These are phyloP conservation scores for Cercospora nicotianae DNA, from an alignment of 2,329 filamentous ascomycete genomes.

Conservation along the genomic window DNA sequence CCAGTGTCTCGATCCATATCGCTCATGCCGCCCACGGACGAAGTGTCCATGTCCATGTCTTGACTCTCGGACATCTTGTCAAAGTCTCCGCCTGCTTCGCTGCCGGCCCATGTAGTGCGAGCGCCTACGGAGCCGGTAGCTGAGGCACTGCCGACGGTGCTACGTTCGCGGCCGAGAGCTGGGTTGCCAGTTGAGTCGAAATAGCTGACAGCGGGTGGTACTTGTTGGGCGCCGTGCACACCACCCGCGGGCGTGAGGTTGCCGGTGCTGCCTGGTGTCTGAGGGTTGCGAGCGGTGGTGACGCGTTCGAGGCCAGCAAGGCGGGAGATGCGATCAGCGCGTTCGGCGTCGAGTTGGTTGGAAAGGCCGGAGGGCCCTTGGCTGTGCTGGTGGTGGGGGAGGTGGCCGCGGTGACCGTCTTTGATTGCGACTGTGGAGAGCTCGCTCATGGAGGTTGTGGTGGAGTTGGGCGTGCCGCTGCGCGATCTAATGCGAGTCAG, in stretches of 20 bases:
- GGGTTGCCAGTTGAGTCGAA: conserved; percentile 74
- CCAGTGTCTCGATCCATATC: conserved; percentile 67
- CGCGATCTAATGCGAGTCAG: conserved; percentile 25
- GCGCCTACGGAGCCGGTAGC: conserved; percentile 78
- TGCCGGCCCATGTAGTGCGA: conserved; percentile 67
- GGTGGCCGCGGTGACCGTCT: conserved; percentile 85
- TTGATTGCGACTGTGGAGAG: conserved; percentile 95
- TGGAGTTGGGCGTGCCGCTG: conserved; percentile 89
- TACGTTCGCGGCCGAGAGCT: conserved; percentile 69
- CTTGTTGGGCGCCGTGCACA: conserved; percentile 11
- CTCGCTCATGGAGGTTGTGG: conserved; percentile 86
- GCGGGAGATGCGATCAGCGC: conserved; percentile 83
- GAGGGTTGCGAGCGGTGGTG: conserved; percentile 64
- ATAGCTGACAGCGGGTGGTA: conserved; percentile 57
- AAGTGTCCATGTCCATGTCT: conserved; percentile 49
- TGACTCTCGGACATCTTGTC: conserved; percentile 67
- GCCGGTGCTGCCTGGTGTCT: conserved; percentile 42
- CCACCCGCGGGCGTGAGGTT: conserved; percentile 32
- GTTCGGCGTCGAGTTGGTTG: conserved; percentile 54
- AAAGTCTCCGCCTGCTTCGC: conserved; percentile 52
- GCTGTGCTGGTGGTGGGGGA: conserved; percentile 57
- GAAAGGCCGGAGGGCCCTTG: conserved; percentile 50
- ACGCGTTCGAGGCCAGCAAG: conserved; percentile 89
- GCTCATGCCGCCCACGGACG: conserved; percentile 75
- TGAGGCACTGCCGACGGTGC: conserved; percentile 86